A percentile compares a stretch with the other conserved stretches of the same genome.
Evolutionary conservation across 2,329 filamentous ascomycete genomes (phyloP).

Genomic region (Cercospora sojina): DNA sequence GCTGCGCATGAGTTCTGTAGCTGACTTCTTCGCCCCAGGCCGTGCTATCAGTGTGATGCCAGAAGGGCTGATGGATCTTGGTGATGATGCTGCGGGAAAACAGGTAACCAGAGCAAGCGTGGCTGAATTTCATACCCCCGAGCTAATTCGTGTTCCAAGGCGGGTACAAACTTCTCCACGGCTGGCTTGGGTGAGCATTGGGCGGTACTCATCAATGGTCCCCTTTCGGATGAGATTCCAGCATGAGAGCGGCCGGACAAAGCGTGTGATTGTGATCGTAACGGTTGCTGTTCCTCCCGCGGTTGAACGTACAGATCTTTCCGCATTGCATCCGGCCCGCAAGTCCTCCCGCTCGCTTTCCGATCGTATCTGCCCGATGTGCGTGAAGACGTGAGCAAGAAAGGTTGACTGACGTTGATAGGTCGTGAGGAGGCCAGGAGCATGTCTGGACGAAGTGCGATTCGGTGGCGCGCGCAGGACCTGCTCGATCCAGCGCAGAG

Average conservation of each 20-base stretch:
- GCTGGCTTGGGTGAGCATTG: constrained; percentile 6
- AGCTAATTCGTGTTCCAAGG: neutral
- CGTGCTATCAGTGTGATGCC: constrained; percentile 9
- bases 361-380: neutral
- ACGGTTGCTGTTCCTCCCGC: neutral
- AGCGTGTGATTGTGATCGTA: neutral
- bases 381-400: no score
- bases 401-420: no score
- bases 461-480: no score
- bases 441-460: no score
- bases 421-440: no score
- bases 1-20: neutral
- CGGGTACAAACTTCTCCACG: constrained; percentile 4
- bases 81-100: constrained; percentile 1
- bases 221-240: constrained; percentile 10
- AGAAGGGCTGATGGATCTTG: constrained; percentile 6
- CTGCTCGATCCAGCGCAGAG: neutral
- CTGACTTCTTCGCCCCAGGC: neutral
- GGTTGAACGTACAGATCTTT: neutral
- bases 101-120: neutral
- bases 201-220: constrained; percentile 4
- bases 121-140: neutral
- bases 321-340: neutral
- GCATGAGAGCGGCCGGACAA: neutral
- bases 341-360: neutral